A percentile compares a stretch with the other conserved stretches of the same genome.
These are phyloP conservation scores for Globisporangium megalacanthum DNA, from an alignment of 352 stramenopile species.

Conservation along the genomic window DNA sequence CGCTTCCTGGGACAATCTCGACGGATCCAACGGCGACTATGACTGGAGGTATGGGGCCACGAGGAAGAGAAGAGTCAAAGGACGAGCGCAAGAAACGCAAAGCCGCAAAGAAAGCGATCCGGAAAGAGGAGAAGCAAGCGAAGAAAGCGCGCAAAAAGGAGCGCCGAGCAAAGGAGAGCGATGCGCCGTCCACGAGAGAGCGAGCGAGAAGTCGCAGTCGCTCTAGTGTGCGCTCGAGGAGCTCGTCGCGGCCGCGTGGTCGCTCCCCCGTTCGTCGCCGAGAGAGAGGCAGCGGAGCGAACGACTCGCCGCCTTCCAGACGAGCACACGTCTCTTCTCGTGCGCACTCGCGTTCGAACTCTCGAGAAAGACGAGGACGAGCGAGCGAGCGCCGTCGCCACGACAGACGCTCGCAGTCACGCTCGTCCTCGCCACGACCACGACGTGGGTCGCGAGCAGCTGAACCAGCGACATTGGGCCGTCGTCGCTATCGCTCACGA, in stretches of 20 bases:
- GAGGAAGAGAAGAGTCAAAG: constrained; percentile 18
- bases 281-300: neutral
- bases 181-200: neutral
- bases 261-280: neutral
- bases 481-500: too few species aligned
- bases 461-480: too few species aligned
- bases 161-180: neutral
- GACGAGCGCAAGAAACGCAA: constrained; percentile 42
- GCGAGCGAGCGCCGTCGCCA: too few species aligned
- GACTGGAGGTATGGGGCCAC: neutral
- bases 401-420: too few species aligned
- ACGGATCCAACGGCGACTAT: neutral
- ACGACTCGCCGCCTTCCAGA: too few species aligned
- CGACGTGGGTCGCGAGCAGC: too few species aligned
- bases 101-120: constrained; percentile 38
- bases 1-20: constrained; percentile 37
- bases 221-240: neutral
- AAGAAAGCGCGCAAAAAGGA: constrained; percentile 68
- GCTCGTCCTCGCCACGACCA: too few species aligned
- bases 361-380: too few species aligned
- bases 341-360: too few species aligned
- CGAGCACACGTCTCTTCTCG: too few species aligned
- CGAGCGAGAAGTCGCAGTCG: neutral
- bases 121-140: constrained; percentile 53
- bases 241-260: neutral